Evolutionary conservation across 2,329 filamentous ascomycete genomes (phyloP).

Genomic region (Colletotrichum theobromicola): DNA sequence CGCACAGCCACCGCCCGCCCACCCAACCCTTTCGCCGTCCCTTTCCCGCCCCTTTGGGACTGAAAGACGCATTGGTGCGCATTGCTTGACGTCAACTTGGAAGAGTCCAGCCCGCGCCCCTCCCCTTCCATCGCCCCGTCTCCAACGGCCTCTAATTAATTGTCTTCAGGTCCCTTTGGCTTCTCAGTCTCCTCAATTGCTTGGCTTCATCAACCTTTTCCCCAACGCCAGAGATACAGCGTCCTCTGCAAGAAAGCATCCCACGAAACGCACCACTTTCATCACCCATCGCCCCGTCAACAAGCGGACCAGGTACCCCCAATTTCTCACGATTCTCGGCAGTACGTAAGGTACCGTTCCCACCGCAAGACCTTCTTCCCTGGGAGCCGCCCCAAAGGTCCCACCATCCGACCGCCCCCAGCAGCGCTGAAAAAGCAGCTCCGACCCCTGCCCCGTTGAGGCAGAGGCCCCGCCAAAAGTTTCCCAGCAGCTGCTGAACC

Average conservation of each 20-base stretch:
- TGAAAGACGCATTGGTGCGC: not conserved
- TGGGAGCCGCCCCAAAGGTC: not conserved
- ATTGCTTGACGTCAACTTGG: not conserved
- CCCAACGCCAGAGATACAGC: not conserved
- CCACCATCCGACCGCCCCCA: not conserved
- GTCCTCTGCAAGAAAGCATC: not conserved
- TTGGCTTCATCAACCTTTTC: not conserved
- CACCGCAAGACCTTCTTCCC: not conserved
- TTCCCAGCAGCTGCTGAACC: not conserved
- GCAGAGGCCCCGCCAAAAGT: not conserved
- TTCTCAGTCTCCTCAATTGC: not conserved
- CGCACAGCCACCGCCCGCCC: not conserved
- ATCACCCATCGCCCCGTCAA: slow-evolving; percentile 6
- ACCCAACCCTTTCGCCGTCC: not conserved
- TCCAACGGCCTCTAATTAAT: not conserved
- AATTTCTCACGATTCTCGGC: not conserved
- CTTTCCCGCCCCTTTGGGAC: not conserved
- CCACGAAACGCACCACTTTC: not conserved
- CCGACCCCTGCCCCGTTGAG: slow-evolving; percentile 2
- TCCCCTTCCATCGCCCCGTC: not conserved
- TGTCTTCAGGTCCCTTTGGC: not conserved
- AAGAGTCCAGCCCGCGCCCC: not conserved
- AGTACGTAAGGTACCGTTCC: not conserved
- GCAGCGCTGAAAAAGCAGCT: slow-evolving; percentile 1
- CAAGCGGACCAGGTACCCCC: not conserved